Conservation (phyloP, 2,329 filamentous ascomycete species). For the Septoria linicola region DNA sequence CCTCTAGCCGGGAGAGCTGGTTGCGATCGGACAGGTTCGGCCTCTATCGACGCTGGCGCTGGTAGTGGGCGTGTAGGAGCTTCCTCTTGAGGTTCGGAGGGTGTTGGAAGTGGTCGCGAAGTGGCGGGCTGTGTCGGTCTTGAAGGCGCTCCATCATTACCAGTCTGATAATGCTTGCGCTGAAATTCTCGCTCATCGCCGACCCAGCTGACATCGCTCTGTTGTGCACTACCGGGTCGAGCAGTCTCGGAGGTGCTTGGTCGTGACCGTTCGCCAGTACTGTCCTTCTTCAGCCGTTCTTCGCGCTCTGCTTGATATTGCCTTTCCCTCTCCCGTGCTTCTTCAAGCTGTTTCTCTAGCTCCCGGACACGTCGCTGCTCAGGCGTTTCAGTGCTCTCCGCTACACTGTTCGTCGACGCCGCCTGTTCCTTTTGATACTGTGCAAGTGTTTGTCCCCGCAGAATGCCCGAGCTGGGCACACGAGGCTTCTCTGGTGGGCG, state of each 20-base stretch:
- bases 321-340: constrained; percentile 65
- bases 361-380: constrained; percentile 73
- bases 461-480: constrained; percentile 48
- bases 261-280: constrained; percentile 37
- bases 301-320: constrained; percentile 63
- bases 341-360: constrained; percentile 70
- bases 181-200: constrained; percentile 65
- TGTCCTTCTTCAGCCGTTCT: constrained; percentile 45
- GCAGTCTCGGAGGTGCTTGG: constrained; percentile 34
- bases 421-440: constrained; percentile 76
- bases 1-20: constrained; percentile 48
- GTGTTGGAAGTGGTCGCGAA: constrained; percentile 34
- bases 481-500: constrained; percentile 59
- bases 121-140: constrained; percentile 41
- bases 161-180: constrained; percentile 55
- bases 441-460: constrained; percentile 81
- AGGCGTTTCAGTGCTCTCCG: constrained; percentile 39
- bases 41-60: constrained; percentile 15
- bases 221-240: constrained; percentile 41
- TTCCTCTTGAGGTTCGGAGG: constrained; percentile 17
- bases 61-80: constrained; percentile 29
- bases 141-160: constrained; percentile 30
- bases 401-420: constrained; percentile 39
- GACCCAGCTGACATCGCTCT: constrained; percentile 63
- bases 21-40: constrained; percentile 29